Conservation (phyloP, 2,329 filamentous ascomycete genomes). For the Colletotrichum viniferum region DNA sequence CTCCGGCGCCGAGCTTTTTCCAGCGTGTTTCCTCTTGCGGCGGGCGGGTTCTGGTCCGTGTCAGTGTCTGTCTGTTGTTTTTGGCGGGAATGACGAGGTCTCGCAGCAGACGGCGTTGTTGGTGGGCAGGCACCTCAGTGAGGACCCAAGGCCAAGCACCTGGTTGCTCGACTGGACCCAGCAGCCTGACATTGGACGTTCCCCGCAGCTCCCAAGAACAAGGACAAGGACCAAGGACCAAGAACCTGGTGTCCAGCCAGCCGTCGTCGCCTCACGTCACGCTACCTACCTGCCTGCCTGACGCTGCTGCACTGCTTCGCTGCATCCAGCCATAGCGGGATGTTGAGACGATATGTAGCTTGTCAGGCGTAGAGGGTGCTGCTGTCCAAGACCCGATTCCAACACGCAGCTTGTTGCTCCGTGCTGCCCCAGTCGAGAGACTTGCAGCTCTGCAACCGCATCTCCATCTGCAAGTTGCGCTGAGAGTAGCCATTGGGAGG, state of each 20-base stretch:
- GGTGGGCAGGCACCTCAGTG: neutral
- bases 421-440: neutral
- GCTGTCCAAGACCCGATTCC: constrained; percentile 3
- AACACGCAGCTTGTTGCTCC: constrained; percentile 12
- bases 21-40: neutral
- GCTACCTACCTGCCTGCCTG: neutral
- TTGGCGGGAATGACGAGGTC: neutral
- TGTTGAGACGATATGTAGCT: neutral
- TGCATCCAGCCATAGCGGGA: neutral
- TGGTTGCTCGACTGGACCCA: neutral
- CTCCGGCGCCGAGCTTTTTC: constrained; percentile 12
- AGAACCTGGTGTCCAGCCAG: neutral
- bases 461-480: neutral
- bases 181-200: neutral
- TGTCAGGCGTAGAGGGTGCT: neutral
- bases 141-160: neutral
- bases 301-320: neutral
- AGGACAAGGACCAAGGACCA: neutral
- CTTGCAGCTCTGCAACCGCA: neutral
- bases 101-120: neutral
- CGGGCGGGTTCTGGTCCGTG: neutral
- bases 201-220: neutral
- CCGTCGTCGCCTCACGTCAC: neutral
- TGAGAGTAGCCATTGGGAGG: neutral
- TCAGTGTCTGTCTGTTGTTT: neutral